Conservation (phyloP, 2,329 filamentous ascomycete genomes). For the Aspergillus caelatus region DNA sequence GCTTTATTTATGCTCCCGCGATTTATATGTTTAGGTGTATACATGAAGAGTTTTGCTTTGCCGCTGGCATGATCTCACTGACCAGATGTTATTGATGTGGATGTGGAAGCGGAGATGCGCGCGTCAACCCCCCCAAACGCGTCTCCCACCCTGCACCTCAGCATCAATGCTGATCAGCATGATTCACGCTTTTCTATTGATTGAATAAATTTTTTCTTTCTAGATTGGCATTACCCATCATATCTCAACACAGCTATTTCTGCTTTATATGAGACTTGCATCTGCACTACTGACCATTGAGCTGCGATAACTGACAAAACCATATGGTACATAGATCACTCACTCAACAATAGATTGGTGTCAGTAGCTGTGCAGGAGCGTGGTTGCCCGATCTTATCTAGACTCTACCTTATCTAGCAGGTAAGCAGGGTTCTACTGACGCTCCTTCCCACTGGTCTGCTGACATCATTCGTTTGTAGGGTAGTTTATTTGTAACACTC, state of each 20-base stretch:
- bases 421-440: not conserved
- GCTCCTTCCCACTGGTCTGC: constrained; percentile 2
- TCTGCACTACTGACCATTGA: not conserved
- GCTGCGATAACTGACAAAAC: not conserved
- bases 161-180: not conserved
- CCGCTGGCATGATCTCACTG: not conserved
- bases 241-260: not conserved
- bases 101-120: constrained; percentile 25
- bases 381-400: not conserved
- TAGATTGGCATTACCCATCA: not conserved
- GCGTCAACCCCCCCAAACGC: constrained; percentile 32
- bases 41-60: constrained; percentile 3
- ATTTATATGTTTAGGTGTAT: constrained; percentile 4
- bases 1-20: not conserved
- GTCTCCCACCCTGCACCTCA: constrained; percentile 24
- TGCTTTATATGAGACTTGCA: not conserved
- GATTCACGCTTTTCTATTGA: not conserved
- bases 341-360: constrained; percentile 1
- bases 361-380: not conserved
- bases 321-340: constrained; percentile 3
- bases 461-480: constrained; percentile 8
- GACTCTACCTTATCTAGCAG: not conserved
- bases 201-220: not conserved
- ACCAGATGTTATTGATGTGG: constrained; percentile 13
- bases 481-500: constrained; percentile 5